Evolutionary conservation across 331 rosid species (phyloP), one percentile per base, ranked within the genome.

Genomic region (Erythrophleum ivorense): DNA sequence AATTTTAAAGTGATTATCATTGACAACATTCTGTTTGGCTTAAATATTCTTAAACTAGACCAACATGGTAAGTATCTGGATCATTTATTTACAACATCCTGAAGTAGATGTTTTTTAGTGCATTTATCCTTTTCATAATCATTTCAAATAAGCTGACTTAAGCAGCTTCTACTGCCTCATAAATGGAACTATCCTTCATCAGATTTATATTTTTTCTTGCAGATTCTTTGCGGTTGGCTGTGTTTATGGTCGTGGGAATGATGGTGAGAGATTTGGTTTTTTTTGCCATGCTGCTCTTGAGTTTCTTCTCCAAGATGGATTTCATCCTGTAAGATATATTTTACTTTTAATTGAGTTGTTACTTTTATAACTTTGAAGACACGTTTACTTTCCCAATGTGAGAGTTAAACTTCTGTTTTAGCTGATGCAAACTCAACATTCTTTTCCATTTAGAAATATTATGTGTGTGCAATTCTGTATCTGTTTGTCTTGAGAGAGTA

Each of bases 231-330:
- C 10, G 62, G 80, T 21, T 38, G 97, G 95, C 18, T 80, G 90
- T 72, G 74, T 94, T 79, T 94, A 94, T 88, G 98, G 98, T 69
- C 81, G 97, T 82, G 85, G 38, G 77, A 89, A 94, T 86, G 98
- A 94, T 79, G 90, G 86, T 7, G 88, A 88, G 73, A 89, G 97
- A 84, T 94, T 94, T 89, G 94, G 87, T 64, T 94, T 92, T 84
- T 94, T 94, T 76, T 90, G 97, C 84, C 92, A 88, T 48, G 91
- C 95, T 58, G 95, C 98, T 79, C 97, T 94, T 67, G 98, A 94
- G 78, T 96, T 91, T 88, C 91, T 96, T 59, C 95, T 71, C 79
- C 97, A 92, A 82, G 80, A 81, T 50, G 98, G 95, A 87, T 90
- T 76, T 84, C 91, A 89, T 82, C 98, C 95, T 3, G 97, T 94